These are phyloP conservation scores for Crucibulum laeve DNA, from an alignment of 768 basidiomycete genomes.

Conservation along the genomic window DNA sequence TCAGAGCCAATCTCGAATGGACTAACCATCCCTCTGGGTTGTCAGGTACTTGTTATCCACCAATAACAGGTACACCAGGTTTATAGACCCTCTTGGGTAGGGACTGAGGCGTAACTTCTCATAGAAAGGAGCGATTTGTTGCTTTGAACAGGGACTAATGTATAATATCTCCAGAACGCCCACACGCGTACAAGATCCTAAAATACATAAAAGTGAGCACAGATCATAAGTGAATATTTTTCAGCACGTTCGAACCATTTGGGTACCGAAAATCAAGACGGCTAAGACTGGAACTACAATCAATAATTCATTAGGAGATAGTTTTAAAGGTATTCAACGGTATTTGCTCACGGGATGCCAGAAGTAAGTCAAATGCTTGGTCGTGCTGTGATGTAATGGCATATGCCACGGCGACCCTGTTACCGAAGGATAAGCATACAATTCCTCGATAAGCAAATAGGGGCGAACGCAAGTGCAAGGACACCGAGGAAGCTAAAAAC, in stretches of 20 bases:
- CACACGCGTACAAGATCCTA: slow-evolving; percentile 5
- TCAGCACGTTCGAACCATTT: slow-evolving; percentile 15
- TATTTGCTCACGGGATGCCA: slow-evolving; percentile 14
- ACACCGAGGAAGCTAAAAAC: slow-evolving; percentile 22
- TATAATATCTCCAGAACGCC: slow-evolving; percentile 1
- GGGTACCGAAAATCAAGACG: slow-evolving; percentile 18
- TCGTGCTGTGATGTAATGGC: slow-evolving; percentile 15
- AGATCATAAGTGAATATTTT: neutral
- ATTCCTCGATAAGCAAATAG: neutral
- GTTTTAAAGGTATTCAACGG: neutral
- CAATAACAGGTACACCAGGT: no score
- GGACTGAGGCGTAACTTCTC: no score
- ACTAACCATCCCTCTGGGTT: no score
- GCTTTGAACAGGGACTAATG: no score
- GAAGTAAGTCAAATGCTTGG: slow-evolving; percentile 17
- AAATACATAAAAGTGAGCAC: neutral
- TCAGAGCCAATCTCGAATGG: no score
- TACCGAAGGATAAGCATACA: neutral
- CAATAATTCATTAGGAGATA: neutral
- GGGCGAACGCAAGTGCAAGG: slow-evolving; percentile 19
- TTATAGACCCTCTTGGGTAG: no score
- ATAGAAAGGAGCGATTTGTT: no score
- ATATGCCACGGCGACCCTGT: slow-evolving; percentile 16
- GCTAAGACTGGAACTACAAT: slow-evolving; percentile 18
- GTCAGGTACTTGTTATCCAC: no score